Evolutionary conservation across 2,329 filamentous ascomycete genomes (phyloP).

Genomic region (Beauveria asiatica): DNA sequence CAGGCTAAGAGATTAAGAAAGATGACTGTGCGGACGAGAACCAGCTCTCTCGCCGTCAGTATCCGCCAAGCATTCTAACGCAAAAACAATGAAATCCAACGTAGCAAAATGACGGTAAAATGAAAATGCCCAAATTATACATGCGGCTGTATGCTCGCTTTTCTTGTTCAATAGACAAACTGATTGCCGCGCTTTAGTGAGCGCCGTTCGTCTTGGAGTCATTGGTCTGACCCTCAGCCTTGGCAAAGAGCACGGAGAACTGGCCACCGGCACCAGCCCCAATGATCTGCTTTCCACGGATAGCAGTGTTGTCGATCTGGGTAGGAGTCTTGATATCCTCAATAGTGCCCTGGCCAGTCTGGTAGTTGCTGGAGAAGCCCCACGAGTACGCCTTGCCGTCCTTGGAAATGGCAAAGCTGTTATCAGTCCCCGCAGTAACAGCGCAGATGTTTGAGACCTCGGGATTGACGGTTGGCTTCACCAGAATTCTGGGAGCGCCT

Average conservation of each 20-base stretch:
- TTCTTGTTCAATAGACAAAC: not conserved
- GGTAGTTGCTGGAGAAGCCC: conserved; percentile 74
- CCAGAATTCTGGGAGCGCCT: conserved; percentile 56
- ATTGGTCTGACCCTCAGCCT: conserved; percentile 21
- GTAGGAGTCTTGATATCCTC: conserved; percentile 74
- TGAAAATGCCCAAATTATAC: conserved; percentile 8
- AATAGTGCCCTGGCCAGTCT: conserved; percentile 68
- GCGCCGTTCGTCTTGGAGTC: conserved; percentile 23
- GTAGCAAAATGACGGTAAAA: not conserved
- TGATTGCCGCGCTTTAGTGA: not conserved
- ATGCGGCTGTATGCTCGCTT: not conserved
- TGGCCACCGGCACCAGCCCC: conserved; percentile 86
- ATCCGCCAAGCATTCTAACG: not conserved
- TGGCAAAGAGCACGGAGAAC: conserved; percentile 57
- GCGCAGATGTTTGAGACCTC: conserved; percentile 42
- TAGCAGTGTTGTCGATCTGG: conserved; percentile 74
- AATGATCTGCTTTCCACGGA: conserved; percentile 63
- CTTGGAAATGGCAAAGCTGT: conserved; percentile 61
- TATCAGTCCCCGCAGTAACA: conserved; percentile 61
- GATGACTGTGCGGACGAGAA: not conserved
- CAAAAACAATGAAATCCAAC: not conserved
- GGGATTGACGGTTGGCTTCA: conserved; percentile 29
- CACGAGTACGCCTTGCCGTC: conserved; percentile 68
- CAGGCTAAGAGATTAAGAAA: conserved; percentile 1
- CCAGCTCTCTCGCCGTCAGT: not conserved